Evolutionary conservation across 176 grass and related monocot species (phyloP).

Genomic region (Musa troglodytarum): DNA sequence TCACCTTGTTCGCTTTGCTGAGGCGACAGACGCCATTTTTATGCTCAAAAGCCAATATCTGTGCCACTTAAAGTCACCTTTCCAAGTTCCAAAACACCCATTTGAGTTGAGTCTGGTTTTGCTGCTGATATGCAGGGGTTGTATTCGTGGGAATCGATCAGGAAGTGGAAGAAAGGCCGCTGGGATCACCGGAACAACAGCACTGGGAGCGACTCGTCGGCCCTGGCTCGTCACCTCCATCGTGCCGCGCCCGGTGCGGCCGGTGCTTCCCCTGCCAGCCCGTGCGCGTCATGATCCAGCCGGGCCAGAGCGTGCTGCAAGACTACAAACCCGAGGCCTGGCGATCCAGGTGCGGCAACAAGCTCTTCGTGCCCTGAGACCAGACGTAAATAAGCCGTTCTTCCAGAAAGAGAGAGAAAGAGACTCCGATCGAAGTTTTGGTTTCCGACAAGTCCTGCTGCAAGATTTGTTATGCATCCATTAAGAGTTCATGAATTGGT

Average conservation of each 20-base stretch:
- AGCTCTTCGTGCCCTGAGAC: slow-evolving; percentile 76
- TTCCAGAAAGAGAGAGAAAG: too few relatives aligned
- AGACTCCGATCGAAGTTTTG: too few relatives aligned
- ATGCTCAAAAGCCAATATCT: background rate
- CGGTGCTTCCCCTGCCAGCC: slow-evolving; percentile 47
- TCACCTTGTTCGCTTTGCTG: too few relatives aligned
- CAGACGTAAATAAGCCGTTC: too few relatives aligned
- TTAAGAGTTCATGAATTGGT: too few relatives aligned
- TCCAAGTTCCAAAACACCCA: too few relatives aligned
- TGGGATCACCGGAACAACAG: background rate
- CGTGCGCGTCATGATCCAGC: slow-evolving; percentile 60
- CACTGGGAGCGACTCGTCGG: slow-evolving; percentile 20
- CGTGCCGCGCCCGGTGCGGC: slow-evolving; percentile 48
- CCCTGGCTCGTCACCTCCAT: slow-evolving; percentile 48
- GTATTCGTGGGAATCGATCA: background rate
- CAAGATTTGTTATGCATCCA: too few relatives aligned
- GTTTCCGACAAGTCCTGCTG: too few relatives aligned
- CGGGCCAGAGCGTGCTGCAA: slow-evolving; percentile 28
- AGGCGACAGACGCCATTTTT: too few relatives aligned
- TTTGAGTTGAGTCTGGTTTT: too few relatives aligned
- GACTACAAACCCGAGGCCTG: slow-evolving; percentile 94
- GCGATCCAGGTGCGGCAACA: slow-evolving; percentile 69
- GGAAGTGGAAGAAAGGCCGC: background rate
- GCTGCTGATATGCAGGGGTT: background rate
- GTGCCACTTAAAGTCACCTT: background rate